Evolutionary conservation across 1,139 yeast species (phyloP), one percentile per base, ranked within the genome.

Genomic region (Taphrina populina): DNA sequence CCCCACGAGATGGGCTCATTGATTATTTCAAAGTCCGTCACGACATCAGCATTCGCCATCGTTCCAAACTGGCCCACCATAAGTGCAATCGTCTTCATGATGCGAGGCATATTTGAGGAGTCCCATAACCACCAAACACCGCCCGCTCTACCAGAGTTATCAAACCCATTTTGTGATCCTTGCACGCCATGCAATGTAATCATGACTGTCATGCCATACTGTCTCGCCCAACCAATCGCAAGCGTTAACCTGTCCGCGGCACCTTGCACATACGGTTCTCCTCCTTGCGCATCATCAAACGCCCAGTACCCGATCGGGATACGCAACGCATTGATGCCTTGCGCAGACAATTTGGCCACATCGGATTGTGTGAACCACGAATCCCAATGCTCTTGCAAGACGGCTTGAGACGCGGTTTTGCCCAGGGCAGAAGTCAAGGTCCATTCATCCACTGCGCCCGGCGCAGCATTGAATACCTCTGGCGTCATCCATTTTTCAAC

Each of bases 251-350:
- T 87, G 13, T 70, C 67, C 55, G 76, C 80, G 71, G 88, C 96
- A 23, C 96, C 97, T 66, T 80, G 83, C 45, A 87, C 95, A 67
- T 87, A 90, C 6, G 96, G 96, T 68, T 92, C 97, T 59, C 73
- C 71, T 19, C 73, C 77, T 58, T 79, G 72, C 43, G 73, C 70
- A 51, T 76, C 70, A 51, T 76, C 70, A 69, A 85, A 90, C 3
- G 97, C 96, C 97, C 97, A 90, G 73, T 92, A 92, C 6, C 97
- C 97, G 60, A 90, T 80, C 27, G 97, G 97, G 59, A 90, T 84
- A 65, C 97, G 79, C 34, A 87, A 37, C 39, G 84, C 76, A 71
- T 90, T 90, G 64, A 92, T 76, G 0, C 96, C 96, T 7, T 64
- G 62, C 7, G 68, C 64, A 30, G 77, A 76, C 57, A 90, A 86